Evolutionary conservation across 106 monocot species (phyloP).

Genomic region (Triglochin maritima): DNA sequence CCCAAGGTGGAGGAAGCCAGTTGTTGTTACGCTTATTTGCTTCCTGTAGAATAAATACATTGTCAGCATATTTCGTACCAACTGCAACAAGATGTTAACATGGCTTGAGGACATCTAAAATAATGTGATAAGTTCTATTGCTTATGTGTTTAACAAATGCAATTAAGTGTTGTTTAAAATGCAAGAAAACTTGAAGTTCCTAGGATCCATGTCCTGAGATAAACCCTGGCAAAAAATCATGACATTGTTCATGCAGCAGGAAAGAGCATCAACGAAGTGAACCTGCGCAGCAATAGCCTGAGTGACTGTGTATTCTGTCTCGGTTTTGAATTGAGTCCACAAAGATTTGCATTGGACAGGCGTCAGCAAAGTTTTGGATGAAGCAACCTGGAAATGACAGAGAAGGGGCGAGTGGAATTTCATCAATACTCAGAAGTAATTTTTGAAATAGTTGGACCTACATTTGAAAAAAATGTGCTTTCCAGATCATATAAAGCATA

Average conservation of each 20-base stretch:
- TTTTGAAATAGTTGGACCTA: no score
- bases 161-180: no score
- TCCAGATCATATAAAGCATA: not conserved
- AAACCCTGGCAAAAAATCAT: no score
- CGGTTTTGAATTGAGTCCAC: constrained; percentile 88
- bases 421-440: no score
- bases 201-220: no score
- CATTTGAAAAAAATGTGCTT: no score
- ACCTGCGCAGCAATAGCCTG: constrained; percentile 97
- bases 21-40: constrained; percentile 84
- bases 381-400: constrained; percentile 35
- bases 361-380: constrained; percentile 71
- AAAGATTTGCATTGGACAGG: constrained; percentile 96
- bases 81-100: not conserved
- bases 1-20: constrained; percentile 96
- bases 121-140: no score
- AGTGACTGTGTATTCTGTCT: constrained; percentile 84
- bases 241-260: no score
- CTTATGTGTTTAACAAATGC: no score
- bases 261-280: not conserved
- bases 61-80: not conserved
- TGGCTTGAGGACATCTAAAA: no score
- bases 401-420: no score
- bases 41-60: constrained; percentile 35
- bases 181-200: no score